phyloP scores from a whole-genome alignment of 352 stramenopile species.

The Pythium dissimile region DNA sequence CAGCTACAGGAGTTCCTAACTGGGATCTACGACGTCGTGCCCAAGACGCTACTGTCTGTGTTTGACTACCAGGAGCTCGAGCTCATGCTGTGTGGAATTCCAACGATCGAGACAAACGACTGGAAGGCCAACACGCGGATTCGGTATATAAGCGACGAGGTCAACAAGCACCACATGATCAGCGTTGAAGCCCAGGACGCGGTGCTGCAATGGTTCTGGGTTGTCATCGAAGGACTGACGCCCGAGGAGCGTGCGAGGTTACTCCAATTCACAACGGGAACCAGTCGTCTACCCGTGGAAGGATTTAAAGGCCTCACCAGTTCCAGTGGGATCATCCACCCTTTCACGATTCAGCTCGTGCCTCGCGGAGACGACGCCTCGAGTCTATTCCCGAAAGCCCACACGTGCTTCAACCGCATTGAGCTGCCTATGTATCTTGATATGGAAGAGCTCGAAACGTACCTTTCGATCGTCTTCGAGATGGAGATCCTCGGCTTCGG shows the following conservation, averaged over 20 bases:
- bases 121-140: slow-evolving; percentile 80
- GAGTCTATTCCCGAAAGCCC: slow-evolving; percentile 70
- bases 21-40: slow-evolving; percentile 92
- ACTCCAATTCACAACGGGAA: slow-evolving; percentile 97
- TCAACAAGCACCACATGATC: slow-evolving; percentile 44
- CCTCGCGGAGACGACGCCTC: slow-evolving; percentile 37
- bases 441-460: slow-evolving; percentile 83
- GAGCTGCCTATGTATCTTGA: slow-evolving; percentile 78
- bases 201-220: slow-evolving; percentile 91
- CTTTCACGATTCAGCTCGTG: slow-evolving; percentile 77
- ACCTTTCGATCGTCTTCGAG: slow-evolving; percentile 83
- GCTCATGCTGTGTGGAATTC: slow-evolving; percentile 88
- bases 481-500: slow-evolving; percentile 82
- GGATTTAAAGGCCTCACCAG: slow-evolving; percentile 79
- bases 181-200: slow-evolving; percentile 38
- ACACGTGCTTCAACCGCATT: slow-evolving; percentile 89
- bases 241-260: slow-evolving; percentile 94
- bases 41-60: slow-evolving; percentile 83
- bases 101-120: slow-evolving; percentile 83
- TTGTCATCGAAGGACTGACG: slow-evolving; percentile 78
- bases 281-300: slow-evolving; percentile 91
- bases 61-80: slow-evolving; percentile 96
- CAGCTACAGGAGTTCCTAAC: slow-evolving; percentile 90
- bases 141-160: slow-evolving; percentile 38
- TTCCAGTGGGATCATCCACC: slow-evolving; percentile 74